A percentile compares a stretch with the other conserved stretches of the same genome.
Evolutionary conservation across 108 stramenopile genomes (phyloP).

Genomic region (Skeletonema tropicum): DNA sequence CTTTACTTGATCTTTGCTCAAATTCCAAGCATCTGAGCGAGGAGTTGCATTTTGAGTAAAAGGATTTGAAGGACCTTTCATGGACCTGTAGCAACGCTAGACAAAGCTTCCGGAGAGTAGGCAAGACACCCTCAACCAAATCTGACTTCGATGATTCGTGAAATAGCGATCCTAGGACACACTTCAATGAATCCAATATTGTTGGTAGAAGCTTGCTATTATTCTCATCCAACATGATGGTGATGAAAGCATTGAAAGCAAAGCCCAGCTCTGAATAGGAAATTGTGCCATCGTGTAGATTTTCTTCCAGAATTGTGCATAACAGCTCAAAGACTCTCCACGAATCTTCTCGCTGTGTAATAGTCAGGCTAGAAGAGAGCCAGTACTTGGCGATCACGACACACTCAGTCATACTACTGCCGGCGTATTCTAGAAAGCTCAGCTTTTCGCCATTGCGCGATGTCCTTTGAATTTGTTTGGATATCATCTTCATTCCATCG

Average conservation of each 20-base stretch:
- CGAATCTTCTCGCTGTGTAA: conserved; percentile 37
- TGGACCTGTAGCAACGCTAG: conserved; percentile 45
- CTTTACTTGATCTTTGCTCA: conserved; percentile 23
- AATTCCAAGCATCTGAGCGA: conserved; percentile 3
- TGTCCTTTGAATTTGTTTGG: conserved; percentile 30
- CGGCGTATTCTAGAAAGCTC: conserved; percentile 33
- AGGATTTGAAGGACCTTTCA: conserved; percentile 4
- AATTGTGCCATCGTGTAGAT: conserved; percentile 23
- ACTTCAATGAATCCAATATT: conserved; percentile 27
- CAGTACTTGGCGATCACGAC: conserved; percentile 54
- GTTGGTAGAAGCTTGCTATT: conserved; percentile 23
- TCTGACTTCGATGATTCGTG: conserved; percentile 25
- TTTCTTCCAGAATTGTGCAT: conserved; percentile 45
- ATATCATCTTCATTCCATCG: conserved; percentile 47
- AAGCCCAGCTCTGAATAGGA: conserved; percentile 53
- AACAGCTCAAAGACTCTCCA: conserved; percentile 49
- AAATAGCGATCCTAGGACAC: conserved; percentile 33
- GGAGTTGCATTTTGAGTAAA: conserved; percentile 12
- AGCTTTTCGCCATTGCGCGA: conserved; percentile 20
- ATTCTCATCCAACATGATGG: conserved; percentile 33
- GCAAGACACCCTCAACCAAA: conserved; percentile 12
- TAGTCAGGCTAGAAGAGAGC: conserved; percentile 39
- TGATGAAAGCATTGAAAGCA: conserved; percentile 55
- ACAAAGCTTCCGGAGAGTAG: conserved; percentile 42
- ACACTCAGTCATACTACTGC: conserved; percentile 63